Percentiles rank a stretch among this genome's conserved stretches.
These are phyloP conservation scores for Agastache rugosa DNA, from an alignment of 257 asterid species.

Conservation along the genomic window DNA sequence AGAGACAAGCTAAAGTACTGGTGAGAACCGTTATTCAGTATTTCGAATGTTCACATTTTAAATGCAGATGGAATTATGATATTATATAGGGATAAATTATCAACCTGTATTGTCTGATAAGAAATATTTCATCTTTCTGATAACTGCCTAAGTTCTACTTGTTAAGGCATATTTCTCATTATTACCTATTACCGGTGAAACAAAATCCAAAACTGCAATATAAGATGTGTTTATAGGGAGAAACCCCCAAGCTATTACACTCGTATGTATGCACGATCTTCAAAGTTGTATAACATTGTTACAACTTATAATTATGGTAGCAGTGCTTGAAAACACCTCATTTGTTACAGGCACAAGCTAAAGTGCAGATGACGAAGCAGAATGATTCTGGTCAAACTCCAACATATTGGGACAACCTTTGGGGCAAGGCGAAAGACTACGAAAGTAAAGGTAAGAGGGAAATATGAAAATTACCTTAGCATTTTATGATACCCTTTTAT, in stretches of 20 bases:
- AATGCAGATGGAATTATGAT: constrained; percentile 1
- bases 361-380: constrained; percentile 73
- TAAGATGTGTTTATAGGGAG: neutral
- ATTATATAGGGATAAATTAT: constrained; percentile 6
- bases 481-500: neutral
- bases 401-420: constrained; percentile 72
- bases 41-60: neutral
- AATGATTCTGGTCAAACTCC: constrained; percentile 66
- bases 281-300: neutral
- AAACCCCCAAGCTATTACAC: neutral
- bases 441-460: constrained; percentile 50
- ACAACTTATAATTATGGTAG: neutral
- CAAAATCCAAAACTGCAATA: neutral
- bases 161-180: neutral
- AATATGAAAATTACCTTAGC: constrained; percentile 11
- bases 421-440: constrained; percentile 69
- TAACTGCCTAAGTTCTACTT: neutral
- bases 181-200: neutral
- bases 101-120: neutral
- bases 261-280: neutral
- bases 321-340: neutral
- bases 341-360: constrained; percentile 72
- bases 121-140: neutral
- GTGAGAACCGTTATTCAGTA: constrained; percentile 48
- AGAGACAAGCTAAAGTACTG: constrained; percentile 85